Base-by-base conservation (phyloP, 2,329 filamentous ascomycete species). In the Onygenales sp. region DNA sequence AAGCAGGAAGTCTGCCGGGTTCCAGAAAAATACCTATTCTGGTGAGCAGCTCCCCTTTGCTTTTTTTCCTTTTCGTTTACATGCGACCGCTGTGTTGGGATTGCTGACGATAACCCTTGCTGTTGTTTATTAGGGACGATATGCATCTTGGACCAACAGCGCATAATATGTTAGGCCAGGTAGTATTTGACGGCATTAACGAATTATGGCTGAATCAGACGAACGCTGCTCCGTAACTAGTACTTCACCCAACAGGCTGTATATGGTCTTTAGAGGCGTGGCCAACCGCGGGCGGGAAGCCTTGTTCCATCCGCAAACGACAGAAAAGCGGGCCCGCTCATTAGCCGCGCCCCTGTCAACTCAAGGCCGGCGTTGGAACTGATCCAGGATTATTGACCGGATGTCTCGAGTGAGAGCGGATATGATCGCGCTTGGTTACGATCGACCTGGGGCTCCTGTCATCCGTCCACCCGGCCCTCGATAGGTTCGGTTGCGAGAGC, bases 11-110 rank as follows among this genome's bases (percentile, higher is more conserved):
- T 55, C 55, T 39, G 70, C 60, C 63, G 63, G 50, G 55, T 64
- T 51, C 68, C 70, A 32, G 63, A 69, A 32, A 69, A 67, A 54
- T 70, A 67, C 60, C 61, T 72, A 39, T 72, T 73, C 59, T 71
- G 70, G 71, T 72, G 61, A 64, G 66, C 54, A 14, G 50, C 41
- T 21, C 54, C 44, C 36, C 54, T 54, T 56, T 39, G 36, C 33
- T 33, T 43, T 14, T 46, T 8, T 46, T 5, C 13, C 27, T 38
- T 38, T 46, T 46, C 35, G 27, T 38, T 45, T 7, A 10, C 5
- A 38, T 27, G 33, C 10, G 43, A 50, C 43, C 31, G 42, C 36
- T 27, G 49, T 32, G 14, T 52, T 54, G 21, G 42, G 5, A 9
- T 31, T 47, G 17, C 10, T 51, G 21, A 41, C 13, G 36, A 36